Base-by-base conservation (phyloP, 2,329 filamentous ascomycete species). In the Acephala macrosclerotiorum region DNA sequence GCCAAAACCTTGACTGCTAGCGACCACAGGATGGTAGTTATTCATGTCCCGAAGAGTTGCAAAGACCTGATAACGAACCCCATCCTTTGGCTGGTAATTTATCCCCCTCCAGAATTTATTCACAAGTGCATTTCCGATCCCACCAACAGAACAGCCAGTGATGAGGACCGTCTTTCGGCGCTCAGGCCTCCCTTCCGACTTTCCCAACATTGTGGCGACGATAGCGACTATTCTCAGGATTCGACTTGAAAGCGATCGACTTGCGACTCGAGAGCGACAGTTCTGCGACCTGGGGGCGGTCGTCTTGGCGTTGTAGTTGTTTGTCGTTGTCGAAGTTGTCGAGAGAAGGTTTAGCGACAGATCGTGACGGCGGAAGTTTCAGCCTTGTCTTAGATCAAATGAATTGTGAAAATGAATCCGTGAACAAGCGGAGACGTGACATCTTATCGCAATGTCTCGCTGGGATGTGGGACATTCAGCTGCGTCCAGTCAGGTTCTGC, bases 71-170 rank as follows among this genome's bases (percentile, higher is more conserved):
- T 76, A 71, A 1, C 78, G 79, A 3, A 71, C 69, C 2, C 61
- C 58, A 64, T 77, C 75, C 60, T 33, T 33, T 9, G 29, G 29
- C 9, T 9, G 4, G 9, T 33, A 33, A 5, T n/a, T n/a, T n/a
- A n/a, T n/a, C n/a, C 4, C 4, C 4, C 29, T 33, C 29, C 29
- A 33, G 29, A 80, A 77, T 45, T 76, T 76, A 20, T 69, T 66
- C 5, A 78, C 78, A 8, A 81, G 74, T 33, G 77, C 77, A 40
- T 78, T 74, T 36, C 79, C 79, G 16, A 79, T 73, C 20, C 79
- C 77, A 14, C 77, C 78, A 26, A 74, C 69, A 61, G 74, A 77
- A 64, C 76, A 78, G 40, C 79, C 78, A 4, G 79, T 80, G 29
- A 79, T 75, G 14, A 79, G 72, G 12, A 76, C 66, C 20, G 70